Conservation (phyloP, 192 early-diverging fungal genomes). For the Coemansia furcata region DNA sequence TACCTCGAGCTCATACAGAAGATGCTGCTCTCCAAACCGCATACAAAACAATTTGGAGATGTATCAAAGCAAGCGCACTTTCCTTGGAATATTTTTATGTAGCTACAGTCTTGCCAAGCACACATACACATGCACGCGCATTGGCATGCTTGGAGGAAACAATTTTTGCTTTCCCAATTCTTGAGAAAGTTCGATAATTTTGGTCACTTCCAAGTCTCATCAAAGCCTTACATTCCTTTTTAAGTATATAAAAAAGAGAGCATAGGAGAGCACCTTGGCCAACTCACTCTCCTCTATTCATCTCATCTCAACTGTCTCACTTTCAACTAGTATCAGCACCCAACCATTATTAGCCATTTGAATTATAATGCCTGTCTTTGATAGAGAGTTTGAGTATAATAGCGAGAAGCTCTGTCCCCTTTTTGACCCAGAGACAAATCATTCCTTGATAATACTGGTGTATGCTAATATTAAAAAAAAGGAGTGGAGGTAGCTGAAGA, state of each 20-base stretch:
- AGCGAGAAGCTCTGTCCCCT: neutral
- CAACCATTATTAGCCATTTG: neutral
- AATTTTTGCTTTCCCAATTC: neutral
- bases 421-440: neutral
- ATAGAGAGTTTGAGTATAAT: too few relatives aligned
- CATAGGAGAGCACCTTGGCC: neutral
- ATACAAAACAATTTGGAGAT: too few relatives aligned
- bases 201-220: neutral
- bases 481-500: neutral
- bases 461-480: too few relatives aligned
- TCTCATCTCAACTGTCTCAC: neutral
- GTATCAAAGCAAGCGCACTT: too few relatives aligned
- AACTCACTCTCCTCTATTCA: neutral
- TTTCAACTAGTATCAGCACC: neutral
- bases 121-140: too few relatives aligned
- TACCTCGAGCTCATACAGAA: too few relatives aligned
- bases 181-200: neutral
- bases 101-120: too few relatives aligned
- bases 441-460: neutral
- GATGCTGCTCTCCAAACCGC: too few relatives aligned
- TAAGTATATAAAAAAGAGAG: neutral
- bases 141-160: too few relatives aligned
- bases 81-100: too few relatives aligned
- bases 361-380: neutral
- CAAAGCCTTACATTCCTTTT: neutral